These are phyloP conservation scores for Parietaria judaica DNA, from an alignment of 306 rosid genomes.

Conservation along the genomic window DNA sequence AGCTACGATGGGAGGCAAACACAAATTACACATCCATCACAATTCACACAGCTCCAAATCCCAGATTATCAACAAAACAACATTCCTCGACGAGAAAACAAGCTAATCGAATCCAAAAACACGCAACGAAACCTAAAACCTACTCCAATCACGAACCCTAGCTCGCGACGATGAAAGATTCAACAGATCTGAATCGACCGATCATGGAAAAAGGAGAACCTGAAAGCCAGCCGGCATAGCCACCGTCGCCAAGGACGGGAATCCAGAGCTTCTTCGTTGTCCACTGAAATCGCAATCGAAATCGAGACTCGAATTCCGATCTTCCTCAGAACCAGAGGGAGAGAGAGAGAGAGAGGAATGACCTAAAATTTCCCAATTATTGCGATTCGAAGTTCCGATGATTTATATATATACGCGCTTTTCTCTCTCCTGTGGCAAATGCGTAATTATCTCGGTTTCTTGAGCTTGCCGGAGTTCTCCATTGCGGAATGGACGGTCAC, in stretches of 20 bases:
- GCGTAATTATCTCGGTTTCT: not conserved
- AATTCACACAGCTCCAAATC: too few relatives aligned
- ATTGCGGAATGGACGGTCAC: not conserved
- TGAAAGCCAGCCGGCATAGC: slow-evolving; percentile 66
- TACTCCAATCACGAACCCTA: too few relatives aligned
- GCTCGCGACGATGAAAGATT: not conserved
- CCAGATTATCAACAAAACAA: too few relatives aligned
- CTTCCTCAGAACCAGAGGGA: slow-evolving; percentile 13
- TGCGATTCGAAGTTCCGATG: slow-evolving; percentile 11
- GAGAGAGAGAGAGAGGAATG: slow-evolving; percentile 1
- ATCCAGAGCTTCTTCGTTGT: slow-evolving; percentile 60
- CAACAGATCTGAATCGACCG: slow-evolving; percentile 14
- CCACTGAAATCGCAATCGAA: slow-evolving; percentile 3
- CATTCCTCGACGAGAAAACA: too few relatives aligned
- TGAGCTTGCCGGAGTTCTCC: not conserved
- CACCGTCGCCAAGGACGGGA: slow-evolving; percentile 98
- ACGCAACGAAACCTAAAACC: slow-evolving; percentile 7
- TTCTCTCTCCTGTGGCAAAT: too few relatives aligned
- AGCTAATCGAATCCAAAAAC: too few relatives aligned
- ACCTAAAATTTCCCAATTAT: slow-evolving; percentile 23
- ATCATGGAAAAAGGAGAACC: slow-evolving; percentile 32
- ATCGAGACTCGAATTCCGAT: slow-evolving; percentile 2
- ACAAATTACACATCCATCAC: too few relatives aligned
- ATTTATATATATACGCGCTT: not conserved
- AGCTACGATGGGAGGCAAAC: too few relatives aligned